These are phyloP conservation scores for Aotearoamyces nothofagi DNA, from an alignment of 2,329 filamentous ascomycete genomes.

Conservation along the genomic window DNA sequence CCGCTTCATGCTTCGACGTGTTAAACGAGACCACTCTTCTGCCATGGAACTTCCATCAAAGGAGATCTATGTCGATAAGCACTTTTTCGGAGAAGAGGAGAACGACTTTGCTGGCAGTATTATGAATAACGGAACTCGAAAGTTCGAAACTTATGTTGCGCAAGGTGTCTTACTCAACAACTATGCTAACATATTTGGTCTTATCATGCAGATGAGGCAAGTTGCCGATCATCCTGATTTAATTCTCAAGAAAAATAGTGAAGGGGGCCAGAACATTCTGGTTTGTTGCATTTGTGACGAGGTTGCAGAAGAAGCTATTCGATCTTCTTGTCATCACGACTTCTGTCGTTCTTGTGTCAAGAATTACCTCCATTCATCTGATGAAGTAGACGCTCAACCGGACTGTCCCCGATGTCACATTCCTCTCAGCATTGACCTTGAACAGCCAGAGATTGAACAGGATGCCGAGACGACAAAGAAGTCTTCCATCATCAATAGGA, in stretches of 20 bases:
- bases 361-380: slow-evolving; percentile 66
- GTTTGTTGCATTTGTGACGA: slow-evolving; percentile 95
- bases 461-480: slow-evolving; percentile 81
- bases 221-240: slow-evolving; percentile 93
- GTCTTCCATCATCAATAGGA: slow-evolving; percentile 93
- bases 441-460: slow-evolving; percentile 90
- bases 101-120: slow-evolving; percentile 91
- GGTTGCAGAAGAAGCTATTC: slow-evolving; percentile 85
- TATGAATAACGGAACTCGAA: slow-evolving; percentile 78
- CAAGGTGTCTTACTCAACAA: slow-evolving; percentile 92
- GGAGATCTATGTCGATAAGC: slow-evolving; percentile 78
- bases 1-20: slow-evolving; percentile 85
- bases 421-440: slow-evolving; percentile 74
- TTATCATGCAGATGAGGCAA: slow-evolving; percentile 99
- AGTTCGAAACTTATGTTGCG: slow-evolving; percentile 91
- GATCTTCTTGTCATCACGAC: slow-evolving; percentile 84
- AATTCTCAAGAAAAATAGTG: slow-evolving; percentile 73
- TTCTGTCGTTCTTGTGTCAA: slow-evolving; percentile 74
- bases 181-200: slow-evolving; percentile 95
- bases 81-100: slow-evolving; percentile 94
- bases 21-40: slow-evolving; percentile 86
- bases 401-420: slow-evolving; percentile 92
- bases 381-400: slow-evolving; percentile 28
- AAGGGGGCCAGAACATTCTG: slow-evolving; percentile 78
- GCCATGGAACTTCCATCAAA: slow-evolving; percentile 96